Percentiles rank a stretch among this genome's conserved stretches.
phyloP scores from a whole-genome alignment of 2,329 filamentous ascomycete genomes.

The Plenodomus lindquistii region DNA sequence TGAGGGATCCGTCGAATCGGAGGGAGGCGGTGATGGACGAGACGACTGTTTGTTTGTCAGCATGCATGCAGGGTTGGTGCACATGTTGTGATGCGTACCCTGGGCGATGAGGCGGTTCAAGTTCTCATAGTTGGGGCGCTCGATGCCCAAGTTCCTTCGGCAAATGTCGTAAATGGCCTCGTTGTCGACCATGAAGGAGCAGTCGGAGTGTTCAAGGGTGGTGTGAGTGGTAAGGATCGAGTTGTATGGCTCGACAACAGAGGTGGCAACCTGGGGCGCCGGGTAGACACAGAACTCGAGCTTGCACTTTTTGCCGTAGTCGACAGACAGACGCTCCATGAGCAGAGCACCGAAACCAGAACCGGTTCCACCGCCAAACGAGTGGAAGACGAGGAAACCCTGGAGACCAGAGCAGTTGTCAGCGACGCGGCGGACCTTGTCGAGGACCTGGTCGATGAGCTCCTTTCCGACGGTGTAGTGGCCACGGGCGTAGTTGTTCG shows the following conservation, averaged over 20 bases:
- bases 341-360: slow-evolving; percentile 97
- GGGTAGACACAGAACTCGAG: slow-evolving; percentile 99
- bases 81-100: slow-evolving; percentile 57
- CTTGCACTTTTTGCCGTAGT: slow-evolving; percentile 99
- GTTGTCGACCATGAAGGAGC: slow-evolving; percentile 99
- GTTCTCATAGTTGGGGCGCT: slow-evolving; percentile 98
- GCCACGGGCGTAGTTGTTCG: slow-evolving; percentile 99
- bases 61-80: not conserved
- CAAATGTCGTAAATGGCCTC: slow-evolving; percentile 99
- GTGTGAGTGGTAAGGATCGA: slow-evolving; percentile 99
- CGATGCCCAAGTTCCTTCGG: slow-evolving; percentile 94
- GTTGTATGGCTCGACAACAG: slow-evolving; percentile 99
- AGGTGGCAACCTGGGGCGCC: slow-evolving; percentile 93
- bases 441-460: slow-evolving; percentile 95
- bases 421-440: slow-evolving; percentile 96
- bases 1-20: slow-evolving; percentile 97
- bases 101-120: slow-evolving; percentile 98
- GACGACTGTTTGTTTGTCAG: slow-evolving; percentile 67
- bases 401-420: slow-evolving; percentile 97
- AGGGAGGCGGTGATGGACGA: slow-evolving; percentile 98
- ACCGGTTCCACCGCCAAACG: slow-evolving; percentile 97
- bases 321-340: slow-evolving; percentile 98
- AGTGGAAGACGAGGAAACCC: slow-evolving; percentile 99
- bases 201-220: slow-evolving; percentile 98
- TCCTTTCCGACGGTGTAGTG: slow-evolving; percentile 99